Evolutionary conservation across 805 yeast species (phyloP).

Genomic region (Torulaspora franciscae): DNA sequence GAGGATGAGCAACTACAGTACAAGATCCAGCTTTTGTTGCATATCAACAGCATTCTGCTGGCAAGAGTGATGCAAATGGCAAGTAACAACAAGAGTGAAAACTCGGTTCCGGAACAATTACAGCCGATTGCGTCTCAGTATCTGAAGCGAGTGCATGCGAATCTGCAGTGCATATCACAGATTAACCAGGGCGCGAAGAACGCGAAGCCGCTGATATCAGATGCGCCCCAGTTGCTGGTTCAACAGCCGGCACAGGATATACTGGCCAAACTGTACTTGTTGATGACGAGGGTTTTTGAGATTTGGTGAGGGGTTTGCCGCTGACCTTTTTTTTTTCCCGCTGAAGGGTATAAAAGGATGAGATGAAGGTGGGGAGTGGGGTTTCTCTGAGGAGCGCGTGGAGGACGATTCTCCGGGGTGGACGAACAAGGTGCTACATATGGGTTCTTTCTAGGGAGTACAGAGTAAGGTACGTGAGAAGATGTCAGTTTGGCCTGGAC

Average conservation of each 20-base stretch:
- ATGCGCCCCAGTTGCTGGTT: conserved; percentile 22
- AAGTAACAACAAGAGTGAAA: conserved; percentile 8
- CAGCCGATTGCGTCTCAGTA: conserved; percentile 30
- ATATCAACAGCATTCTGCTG: conserved; percentile 32
- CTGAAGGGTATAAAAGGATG: neutral
- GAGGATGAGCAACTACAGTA: conserved; percentile 31
- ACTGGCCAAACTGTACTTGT: conserved; percentile 30
- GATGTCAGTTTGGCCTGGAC: too few species aligned
- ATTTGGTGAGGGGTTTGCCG: conserved; percentile 18
- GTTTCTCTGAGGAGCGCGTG: too few species aligned
- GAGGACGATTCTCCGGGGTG: too few species aligned
- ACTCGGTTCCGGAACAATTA: conserved; percentile 24
- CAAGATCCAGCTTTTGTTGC: conserved; percentile 34
- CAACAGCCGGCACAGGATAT: conserved; percentile 28
- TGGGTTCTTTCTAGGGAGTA: too few species aligned
- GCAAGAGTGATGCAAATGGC: conserved; percentile 28
- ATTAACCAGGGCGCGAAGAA: conserved; percentile 30
- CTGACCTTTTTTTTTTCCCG: neutral
- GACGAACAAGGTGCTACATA: too few species aligned
- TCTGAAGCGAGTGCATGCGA: conserved; percentile 35
- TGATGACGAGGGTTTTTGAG: conserved; percentile 34
- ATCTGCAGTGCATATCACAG: conserved; percentile 35
- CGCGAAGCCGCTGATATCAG: conserved; percentile 30
- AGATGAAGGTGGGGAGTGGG: too few species aligned
- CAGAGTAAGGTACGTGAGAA: too few species aligned